These are phyloP conservation scores for Trichoderma asperellum DNA, from an alignment of 2,329 filamentous ascomycete genomes.

Conservation along the genomic window DNA sequence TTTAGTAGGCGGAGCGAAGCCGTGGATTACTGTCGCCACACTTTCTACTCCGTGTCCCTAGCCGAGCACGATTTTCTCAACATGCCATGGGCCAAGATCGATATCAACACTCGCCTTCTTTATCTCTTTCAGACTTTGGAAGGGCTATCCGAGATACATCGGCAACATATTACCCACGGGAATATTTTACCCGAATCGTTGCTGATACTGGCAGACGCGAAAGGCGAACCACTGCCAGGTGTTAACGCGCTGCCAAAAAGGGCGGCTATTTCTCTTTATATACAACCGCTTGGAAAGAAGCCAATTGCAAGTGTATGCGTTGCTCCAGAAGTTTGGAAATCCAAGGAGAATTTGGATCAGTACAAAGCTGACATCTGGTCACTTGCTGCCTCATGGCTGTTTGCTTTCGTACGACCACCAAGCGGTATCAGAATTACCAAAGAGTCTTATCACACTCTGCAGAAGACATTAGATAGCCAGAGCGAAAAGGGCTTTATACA, in stretches of 20 bases:
- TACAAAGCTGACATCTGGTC: background rate
- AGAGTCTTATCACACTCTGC: background rate
- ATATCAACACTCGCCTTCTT: background rate
- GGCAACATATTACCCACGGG: background rate
- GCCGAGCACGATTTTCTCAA: conserved; percentile 6
- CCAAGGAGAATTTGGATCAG: background rate
- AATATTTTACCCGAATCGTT: background rate
- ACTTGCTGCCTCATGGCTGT: conserved; percentile 16
- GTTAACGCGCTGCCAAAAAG: background rate
- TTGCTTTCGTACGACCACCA: background rate
- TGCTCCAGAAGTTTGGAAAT: conserved; percentile 6
- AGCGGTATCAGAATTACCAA: background rate
- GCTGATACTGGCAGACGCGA: background rate
- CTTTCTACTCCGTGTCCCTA: conserved; percentile 4
- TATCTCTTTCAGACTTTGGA: conserved; percentile 5
- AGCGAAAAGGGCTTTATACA: background rate
- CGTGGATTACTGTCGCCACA: background rate
- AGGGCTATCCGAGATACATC: conserved; percentile 3
- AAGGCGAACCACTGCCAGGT: background rate
- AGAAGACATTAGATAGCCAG: conserved; percentile 3
- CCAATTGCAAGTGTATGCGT: background rate
- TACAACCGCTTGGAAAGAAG: background rate
- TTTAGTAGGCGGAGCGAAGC: background rate
- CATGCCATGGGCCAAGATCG: background rate
- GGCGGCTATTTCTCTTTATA: conserved; percentile 1